Base-by-base conservation (phyloP, 108 stramenopile species). In the Asterionellopsis glacialis region DNA sequence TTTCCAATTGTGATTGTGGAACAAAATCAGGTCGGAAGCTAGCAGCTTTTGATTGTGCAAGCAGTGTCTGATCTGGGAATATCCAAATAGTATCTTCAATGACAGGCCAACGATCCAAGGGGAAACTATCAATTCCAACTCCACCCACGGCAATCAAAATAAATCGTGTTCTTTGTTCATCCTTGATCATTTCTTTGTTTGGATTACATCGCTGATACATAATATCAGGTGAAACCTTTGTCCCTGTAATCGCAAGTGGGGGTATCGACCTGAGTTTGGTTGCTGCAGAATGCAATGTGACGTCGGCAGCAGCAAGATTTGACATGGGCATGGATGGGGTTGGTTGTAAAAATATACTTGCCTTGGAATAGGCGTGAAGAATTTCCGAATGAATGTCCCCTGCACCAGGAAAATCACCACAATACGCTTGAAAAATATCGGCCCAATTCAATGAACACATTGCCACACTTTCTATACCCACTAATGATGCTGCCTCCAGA, bases 401-500 rank as follows among this genome's bases (percentile, higher is more conserved):
- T 1, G 53, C 16, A 22, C 51, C 63, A 21, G 51, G 10, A n/a
- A 54, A 22, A 27, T 47, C 27, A 12, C 28, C 13, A 25, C 51
- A 64, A 51, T 64, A 64, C 5, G 52, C 27, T 11, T 25, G 2
- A 7, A 64, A 64, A 18, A 64, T 64, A 21, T 64, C 63, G 9
- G 63, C 63, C 63, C 63, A 64, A 64, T 64, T 64, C 14, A 64
- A 53, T 2, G 39, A 41, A 25, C 63, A 64, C 51, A 64, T 26
- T 10, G 51, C 63, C 19, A 64, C 63, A 23, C 24, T 23, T 11
- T 49, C 51, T n/a, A 64, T 40, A 1, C 63, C 63, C 28, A 64
- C 51, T 9, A 64, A 19, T 11, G n/a, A 16, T 22, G 63, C 51
- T 22, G 63, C 63, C 18, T 64, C 63, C 13, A 64, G 24, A 26